Conservation (phyloP, 345 rosid species). For the Mangifera indica region DNA sequence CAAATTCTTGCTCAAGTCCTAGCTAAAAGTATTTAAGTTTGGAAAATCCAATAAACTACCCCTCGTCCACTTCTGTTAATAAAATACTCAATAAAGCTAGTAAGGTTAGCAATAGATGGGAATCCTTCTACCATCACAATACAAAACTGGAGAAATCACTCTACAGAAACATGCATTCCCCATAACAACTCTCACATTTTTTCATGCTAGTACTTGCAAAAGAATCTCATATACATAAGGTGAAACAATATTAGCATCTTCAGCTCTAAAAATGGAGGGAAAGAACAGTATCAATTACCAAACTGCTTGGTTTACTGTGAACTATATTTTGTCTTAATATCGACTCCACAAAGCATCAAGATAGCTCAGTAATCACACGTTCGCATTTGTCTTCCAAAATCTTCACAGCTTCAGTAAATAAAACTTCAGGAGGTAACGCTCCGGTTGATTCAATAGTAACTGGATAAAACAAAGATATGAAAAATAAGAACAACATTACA, state of each 20-base stretch:
- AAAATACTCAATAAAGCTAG: background rate
- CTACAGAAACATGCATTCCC: slow-evolving; percentile 1
- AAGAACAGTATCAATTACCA: background rate
- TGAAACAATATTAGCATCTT: background rate
- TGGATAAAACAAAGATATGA: slow-evolving; percentile 24
- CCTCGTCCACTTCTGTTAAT: no score
- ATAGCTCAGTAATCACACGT: slow-evolving; percentile 64
- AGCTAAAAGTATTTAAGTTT: background rate
- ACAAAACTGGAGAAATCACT: background rate
- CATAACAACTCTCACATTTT: background rate
- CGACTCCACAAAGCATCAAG: slow-evolving; percentile 35
- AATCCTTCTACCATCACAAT: background rate
- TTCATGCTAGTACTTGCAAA: background rate
- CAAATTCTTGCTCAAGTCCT: background rate
- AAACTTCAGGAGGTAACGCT: slow-evolving; percentile 71
- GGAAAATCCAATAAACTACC: no score
- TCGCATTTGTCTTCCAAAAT: slow-evolving; percentile 82
- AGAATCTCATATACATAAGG: slow-evolving; percentile 8
- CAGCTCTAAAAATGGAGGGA: background rate
- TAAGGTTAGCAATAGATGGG: background rate
- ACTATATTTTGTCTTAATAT: background rate
- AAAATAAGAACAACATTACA: slow-evolving; percentile 1
- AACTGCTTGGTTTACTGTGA: background rate
- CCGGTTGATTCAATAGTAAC: slow-evolving; percentile 92
- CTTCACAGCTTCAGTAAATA: slow-evolving; percentile 90